Conservation (phyloP, 2,329 filamentous ascomycete genomes). For the Pseudocercospora macadamiae region DNA sequence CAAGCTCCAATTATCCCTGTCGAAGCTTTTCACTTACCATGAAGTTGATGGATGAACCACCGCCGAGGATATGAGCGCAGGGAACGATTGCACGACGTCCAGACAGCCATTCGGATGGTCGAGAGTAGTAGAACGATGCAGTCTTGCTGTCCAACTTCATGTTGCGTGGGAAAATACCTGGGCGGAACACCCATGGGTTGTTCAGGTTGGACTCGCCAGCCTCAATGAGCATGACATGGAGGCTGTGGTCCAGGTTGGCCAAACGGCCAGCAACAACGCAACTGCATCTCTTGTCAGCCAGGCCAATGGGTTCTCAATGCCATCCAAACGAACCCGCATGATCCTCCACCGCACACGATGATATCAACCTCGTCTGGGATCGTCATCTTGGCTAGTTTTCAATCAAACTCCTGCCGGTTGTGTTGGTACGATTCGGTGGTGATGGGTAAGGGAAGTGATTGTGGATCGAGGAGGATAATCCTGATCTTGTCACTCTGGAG, state of each 20-base stretch:
- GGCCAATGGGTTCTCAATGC: constrained; percentile 4
- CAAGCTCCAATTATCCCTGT: background rate
- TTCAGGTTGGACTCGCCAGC: constrained; percentile 74
- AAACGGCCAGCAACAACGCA: constrained; percentile 58
- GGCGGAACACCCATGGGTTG: constrained; percentile 75
- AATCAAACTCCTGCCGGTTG: constrained; percentile 9
- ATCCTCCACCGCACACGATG: constrained; percentile 76
- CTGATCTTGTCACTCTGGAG: constrained; percentile 14
- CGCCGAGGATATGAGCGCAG: constrained; percentile 70
- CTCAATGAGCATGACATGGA: constrained; percentile 71
- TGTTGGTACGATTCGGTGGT: constrained; percentile 5
- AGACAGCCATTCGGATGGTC: constrained; percentile 71
- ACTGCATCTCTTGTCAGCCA: constrained; percentile 43
- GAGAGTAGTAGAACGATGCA: constrained; percentile 78
- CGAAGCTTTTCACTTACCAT: constrained; percentile 54
- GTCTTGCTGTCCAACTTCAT: constrained; percentile 82
- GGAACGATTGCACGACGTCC: constrained; percentile 75
- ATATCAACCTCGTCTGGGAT: constrained; percentile 80
- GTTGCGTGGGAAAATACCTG: constrained; percentile 74
- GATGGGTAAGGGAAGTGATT: constrained; percentile 2
- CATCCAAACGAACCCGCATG: constrained; percentile 57
- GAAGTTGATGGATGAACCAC: constrained; percentile 70
- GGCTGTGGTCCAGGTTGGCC: constrained; percentile 75
- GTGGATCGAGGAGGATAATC: constrained; percentile 20
- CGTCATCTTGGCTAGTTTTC: constrained; percentile 50